Conservation (phyloP, 108 stramenopile genomes). For the Cyclotella choctawhatcheeana region DNA sequence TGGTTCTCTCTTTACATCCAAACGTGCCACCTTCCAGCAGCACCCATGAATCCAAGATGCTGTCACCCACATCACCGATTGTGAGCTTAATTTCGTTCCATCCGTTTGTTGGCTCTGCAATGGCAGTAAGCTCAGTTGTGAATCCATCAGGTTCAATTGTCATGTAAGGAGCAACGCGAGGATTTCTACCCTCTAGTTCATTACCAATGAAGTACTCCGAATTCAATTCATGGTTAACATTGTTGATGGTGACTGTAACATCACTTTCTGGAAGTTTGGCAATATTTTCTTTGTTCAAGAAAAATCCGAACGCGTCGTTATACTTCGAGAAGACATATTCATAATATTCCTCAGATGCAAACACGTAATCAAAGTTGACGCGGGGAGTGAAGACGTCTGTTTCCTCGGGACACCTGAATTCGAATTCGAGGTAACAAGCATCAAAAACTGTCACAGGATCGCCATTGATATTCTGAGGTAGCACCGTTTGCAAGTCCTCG, state of each 20-base stretch:
- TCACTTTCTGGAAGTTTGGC: conserved; percentile 24
- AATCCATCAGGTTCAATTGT: conserved; percentile 36
- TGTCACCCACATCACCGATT: conserved; percentile 29
- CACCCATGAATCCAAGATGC: conserved; percentile 38
- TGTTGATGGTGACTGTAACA: conserved; percentile 38
- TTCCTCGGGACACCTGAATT: conserved; percentile 29
- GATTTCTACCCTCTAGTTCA: background rate
- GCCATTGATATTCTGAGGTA: background rate
- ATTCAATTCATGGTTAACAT: conserved; percentile 34
- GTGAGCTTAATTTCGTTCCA: conserved; percentile 39
- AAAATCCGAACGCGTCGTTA: conserved; percentile 47
- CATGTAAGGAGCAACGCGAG: conserved; percentile 18
- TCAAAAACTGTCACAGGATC: conserved; percentile 8
- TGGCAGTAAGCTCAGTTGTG: conserved; percentile 35
- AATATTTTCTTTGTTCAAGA: conserved; percentile 45
- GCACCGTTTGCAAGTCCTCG: conserved; percentile 14
- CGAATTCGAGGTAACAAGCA: conserved; percentile 34
- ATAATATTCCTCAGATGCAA: conserved; percentile 47
- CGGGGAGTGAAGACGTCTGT: conserved; percentile 24
- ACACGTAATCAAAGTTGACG: conserved; percentile 43
- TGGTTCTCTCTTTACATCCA: conserved; percentile 19
- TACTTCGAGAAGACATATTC: conserved; percentile 40
- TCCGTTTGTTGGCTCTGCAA: conserved; percentile 10
- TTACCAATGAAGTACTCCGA: conserved; percentile 28
- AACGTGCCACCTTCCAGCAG: conserved; percentile 38